A percentile compares a stretch with the other conserved stretches of the same genome.
Conservation (phyloP, 345 rosid species). For the Cardiospermum halicacabum region DNA sequence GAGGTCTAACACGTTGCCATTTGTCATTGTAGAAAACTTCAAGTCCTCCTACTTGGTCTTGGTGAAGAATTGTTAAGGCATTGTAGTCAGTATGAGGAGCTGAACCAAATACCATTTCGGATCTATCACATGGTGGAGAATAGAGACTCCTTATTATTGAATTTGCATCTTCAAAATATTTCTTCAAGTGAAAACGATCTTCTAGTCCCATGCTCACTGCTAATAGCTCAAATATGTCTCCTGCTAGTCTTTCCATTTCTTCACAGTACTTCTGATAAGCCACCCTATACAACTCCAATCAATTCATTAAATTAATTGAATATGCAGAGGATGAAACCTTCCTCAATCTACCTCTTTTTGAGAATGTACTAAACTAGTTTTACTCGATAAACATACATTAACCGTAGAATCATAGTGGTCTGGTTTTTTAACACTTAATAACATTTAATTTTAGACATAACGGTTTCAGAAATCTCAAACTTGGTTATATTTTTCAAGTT, state of each 20-base stretch:
- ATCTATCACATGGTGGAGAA: constrained; percentile 57
- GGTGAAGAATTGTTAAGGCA: constrained; percentile 76
- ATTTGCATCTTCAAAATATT: constrained; percentile 44
- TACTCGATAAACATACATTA: no score
- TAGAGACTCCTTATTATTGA: constrained; percentile 59
- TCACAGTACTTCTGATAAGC: constrained; percentile 47
- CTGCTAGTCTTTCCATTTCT: constrained; percentile 35
- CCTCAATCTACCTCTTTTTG: no score
- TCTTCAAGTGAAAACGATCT: constrained; percentile 24
- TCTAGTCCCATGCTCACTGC: constrained; percentile 47
- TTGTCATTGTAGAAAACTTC: constrained; percentile 49
- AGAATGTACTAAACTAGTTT: no score
- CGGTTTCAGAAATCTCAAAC: no score
- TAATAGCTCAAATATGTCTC: constrained; percentile 39
- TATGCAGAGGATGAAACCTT: no score
- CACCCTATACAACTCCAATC: constrained; percentile 27
- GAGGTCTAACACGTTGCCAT: constrained; percentile 63
- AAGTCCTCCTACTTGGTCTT: constrained; percentile 82
- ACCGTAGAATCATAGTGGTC: no score
- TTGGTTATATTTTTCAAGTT: no score
- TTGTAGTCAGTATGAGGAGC: constrained; percentile 85
- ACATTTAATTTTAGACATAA: no score
- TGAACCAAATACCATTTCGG: constrained; percentile 56
- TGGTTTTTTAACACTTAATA: no score
- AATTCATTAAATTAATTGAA: no score